Evolutionary conservation across 2,329 filamentous ascomycete species (phyloP), one percentile per base, ranked within the genome.

Genomic region (Diplodia seriata): DNA sequence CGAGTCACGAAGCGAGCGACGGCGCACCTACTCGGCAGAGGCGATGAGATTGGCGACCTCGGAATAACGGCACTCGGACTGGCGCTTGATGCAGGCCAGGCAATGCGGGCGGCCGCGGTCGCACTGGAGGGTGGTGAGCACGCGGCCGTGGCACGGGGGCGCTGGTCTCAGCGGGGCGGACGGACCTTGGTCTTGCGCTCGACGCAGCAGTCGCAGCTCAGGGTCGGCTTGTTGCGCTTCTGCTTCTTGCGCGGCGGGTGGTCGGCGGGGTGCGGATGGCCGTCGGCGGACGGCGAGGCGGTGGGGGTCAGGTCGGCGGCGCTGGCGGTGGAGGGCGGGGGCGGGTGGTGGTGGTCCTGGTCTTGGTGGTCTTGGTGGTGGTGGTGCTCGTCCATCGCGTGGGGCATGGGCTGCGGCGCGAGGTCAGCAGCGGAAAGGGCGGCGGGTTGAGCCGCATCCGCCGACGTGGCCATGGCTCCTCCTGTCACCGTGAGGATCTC

Each of bases 161-260:
- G 26, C 15, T 18, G 49, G 43, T 18, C 26, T 40, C n/a, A 31
- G 15, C 12, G 31, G 67, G 85, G 71, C 76, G 23, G 23, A 3
- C 23, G 23, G 23, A 90, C 90, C 84, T 92, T 94, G 29, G 91
- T 94, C 81, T 94, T 94, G 72, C 91, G 84, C 79, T 93, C 90
- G 26, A 94, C 91, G 75, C 91, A 94, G 76, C 93, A 90, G 70
- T 89, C 86, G 74, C 91, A 94, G 59, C 90, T 92, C 70, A 94
- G 76, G 1, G 91, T 94, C 3, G 91, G 91, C 78, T 94, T 94
- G 80, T 94, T 94, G 57, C 91, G 87, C 81, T 91, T 93, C 81
- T 94, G 91, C 80, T 91, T 92, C 82, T 91, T 91, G 55, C 23
- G 61, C 11, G 49, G 49, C 31, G 55, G 66, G 7, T 33, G 31